phyloP scores from a whole-genome alignment of 1,139 yeast genomes.

The Saccharomyces hybrid region DNA sequence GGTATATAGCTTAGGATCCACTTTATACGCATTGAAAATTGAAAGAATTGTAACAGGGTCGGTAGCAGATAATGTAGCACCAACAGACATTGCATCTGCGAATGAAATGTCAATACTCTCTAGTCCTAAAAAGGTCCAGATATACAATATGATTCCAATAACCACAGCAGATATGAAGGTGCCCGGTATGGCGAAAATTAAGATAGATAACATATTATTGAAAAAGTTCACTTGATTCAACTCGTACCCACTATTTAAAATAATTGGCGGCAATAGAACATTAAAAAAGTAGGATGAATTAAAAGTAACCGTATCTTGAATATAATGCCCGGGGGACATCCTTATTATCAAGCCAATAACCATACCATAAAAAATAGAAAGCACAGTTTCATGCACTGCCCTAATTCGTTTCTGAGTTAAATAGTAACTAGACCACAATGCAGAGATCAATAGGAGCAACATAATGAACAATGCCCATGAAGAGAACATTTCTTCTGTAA shows the following conservation, averaged over 20 bases:
- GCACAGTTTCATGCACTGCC: slow-evolving; percentile 93
- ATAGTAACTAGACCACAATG: slow-evolving; percentile 92
- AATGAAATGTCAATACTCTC: slow-evolving; percentile 85
- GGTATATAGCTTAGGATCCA: slow-evolving; percentile 93
- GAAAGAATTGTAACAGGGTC: slow-evolving; percentile 97
- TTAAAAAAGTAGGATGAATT: slow-evolving; percentile 93
- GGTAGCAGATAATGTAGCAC: slow-evolving; percentile 95
- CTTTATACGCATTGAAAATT: slow-evolving; percentile 93
- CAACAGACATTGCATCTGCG: slow-evolving; percentile 94
- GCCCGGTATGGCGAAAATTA: slow-evolving; percentile 95
- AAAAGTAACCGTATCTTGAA: slow-evolving; percentile 94
- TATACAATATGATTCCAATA: slow-evolving; percentile 70
- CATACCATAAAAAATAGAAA: slow-evolving; percentile 95
- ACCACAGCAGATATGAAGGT: slow-evolving; percentile 89
- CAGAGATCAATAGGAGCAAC: slow-evolving; percentile 70
- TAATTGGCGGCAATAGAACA: slow-evolving; percentile 89
- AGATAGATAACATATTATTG: slow-evolving; percentile 80
- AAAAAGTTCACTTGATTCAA: slow-evolving; percentile 93
- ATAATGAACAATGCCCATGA: slow-evolving; percentile 95
- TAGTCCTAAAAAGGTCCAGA: slow-evolving; percentile 88
- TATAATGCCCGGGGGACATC: slow-evolving; percentile 89
- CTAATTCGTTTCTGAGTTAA: slow-evolving; percentile 85
- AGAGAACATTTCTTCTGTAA: slow-evolving; percentile 91
- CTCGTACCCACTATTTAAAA: slow-evolving; percentile 92
- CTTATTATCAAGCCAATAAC: slow-evolving; percentile 86